phyloP scores from a whole-genome alignment of 129 eudicot genomes.

The Flaveria robusta region DNA sequence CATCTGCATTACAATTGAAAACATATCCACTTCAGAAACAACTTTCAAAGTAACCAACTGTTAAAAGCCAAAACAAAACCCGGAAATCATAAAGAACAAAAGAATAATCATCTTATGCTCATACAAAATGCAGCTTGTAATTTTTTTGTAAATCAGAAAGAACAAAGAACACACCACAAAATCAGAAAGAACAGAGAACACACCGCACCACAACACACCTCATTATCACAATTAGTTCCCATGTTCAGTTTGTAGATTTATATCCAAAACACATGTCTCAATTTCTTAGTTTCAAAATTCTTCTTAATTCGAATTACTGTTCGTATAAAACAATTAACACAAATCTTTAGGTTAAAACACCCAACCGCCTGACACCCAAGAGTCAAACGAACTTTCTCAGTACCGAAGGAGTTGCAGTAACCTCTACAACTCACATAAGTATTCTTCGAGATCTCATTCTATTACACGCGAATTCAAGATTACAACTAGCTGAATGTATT shows the following conservation, averaged over 20 bases:
- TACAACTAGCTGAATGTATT: background rate
- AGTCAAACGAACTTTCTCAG: slow-evolving; percentile 2
- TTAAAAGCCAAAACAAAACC: background rate
- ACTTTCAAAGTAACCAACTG: background rate
- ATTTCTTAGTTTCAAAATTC: background rate
- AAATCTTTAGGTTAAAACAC: slow-evolving; percentile 20
- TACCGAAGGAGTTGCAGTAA: background rate
- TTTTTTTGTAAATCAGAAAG: no score
- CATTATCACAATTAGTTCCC: background rate
- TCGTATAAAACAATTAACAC: slow-evolving; percentile 7
- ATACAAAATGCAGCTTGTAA: background rate
- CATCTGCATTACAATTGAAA: slow-evolving; percentile 45
- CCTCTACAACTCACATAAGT: background rate
- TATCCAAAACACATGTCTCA: slow-evolving; percentile 1
- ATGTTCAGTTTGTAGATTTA: background rate
- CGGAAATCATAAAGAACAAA: background rate
- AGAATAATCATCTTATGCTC: background rate
- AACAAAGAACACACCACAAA: no score
- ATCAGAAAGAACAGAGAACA: no score
- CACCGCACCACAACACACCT: background rate
- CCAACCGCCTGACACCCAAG: slow-evolving; percentile 1
- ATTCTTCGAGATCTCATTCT: slow-evolving; percentile 23
- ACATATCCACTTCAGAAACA: slow-evolving; percentile 11
- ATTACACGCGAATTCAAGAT: background rate
- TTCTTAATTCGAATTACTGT: background rate